These are phyloP conservation scores for Aspergillus alliaceus DNA, from an alignment of 2,329 filamentous ascomycete genomes.

Conservation along the genomic window DNA sequence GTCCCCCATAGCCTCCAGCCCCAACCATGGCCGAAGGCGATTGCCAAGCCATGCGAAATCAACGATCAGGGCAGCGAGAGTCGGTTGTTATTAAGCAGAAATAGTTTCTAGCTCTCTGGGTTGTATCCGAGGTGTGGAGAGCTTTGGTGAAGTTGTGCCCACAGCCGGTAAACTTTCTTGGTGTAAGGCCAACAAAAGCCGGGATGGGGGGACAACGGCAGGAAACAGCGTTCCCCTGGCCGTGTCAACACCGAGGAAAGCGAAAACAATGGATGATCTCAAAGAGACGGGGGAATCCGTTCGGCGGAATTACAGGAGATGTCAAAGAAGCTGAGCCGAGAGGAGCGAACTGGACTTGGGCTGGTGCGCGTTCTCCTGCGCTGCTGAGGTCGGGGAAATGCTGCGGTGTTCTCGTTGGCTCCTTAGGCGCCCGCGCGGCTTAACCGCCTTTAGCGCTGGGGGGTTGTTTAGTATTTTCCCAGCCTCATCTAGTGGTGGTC, in stretches of 20 bases:
- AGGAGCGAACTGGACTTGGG: background rate
- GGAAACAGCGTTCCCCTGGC: slow-evolving; percentile 23
- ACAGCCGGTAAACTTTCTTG: slow-evolving; percentile 19
- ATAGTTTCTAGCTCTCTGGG: background rate
- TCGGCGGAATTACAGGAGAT: slow-evolving; percentile 2
- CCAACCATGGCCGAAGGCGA: slow-evolving; percentile 63
- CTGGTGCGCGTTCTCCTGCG: slow-evolving; percentile 20
- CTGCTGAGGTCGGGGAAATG: slow-evolving; percentile 16
- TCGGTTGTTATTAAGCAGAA: slow-evolving; percentile 1
- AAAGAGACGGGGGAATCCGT: background rate
- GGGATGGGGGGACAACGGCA: slow-evolving; percentile 21
- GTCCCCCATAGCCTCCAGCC: slow-evolving; percentile 54
- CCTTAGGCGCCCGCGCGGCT: slow-evolving; percentile 20
- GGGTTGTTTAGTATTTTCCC: slow-evolving; percentile 3
- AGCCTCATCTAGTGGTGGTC: slow-evolving; percentile 9
- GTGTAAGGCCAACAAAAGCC: slow-evolving; percentile 19
- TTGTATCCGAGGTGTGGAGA: slow-evolving; percentile 5
- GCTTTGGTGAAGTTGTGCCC: slow-evolving; percentile 14
- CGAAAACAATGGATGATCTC: slow-evolving; percentile 11
- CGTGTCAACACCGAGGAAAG: slow-evolving; percentile 20
- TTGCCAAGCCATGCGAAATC: slow-evolving; percentile 66
- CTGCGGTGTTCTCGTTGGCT: slow-evolving; percentile 20
- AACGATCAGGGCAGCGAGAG: slow-evolving; percentile 4
- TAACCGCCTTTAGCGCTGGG: slow-evolving; percentile 28
- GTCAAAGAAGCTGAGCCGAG: background rate